Evolutionary conservation across 345 rosid species (phyloP), one percentile per base, ranked within the genome.

Genomic region (Acer negundo): DNA sequence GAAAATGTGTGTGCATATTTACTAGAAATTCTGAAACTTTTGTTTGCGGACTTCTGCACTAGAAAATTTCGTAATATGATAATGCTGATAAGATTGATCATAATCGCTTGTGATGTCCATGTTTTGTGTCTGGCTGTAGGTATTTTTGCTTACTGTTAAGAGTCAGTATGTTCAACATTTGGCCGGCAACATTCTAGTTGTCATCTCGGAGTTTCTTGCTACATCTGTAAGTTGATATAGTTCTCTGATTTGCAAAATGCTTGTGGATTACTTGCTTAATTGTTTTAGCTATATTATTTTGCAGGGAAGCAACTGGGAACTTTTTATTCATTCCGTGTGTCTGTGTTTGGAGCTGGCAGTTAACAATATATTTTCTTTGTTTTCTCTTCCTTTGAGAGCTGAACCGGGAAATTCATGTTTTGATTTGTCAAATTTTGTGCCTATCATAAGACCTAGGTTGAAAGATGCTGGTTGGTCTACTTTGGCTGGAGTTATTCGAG

Each of bases 81-180:
- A 22, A 22, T 15, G n/a, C 9, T 12, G 3, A 20, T 31, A n/a
- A 16, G 59, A 24, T 56, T 16, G 20, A 20, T 51, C 10, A 0
- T 22, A 17, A 16, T 5, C 35, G 46, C 28, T 7, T 63, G 24
- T 64, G n/a, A 56, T 55, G 62, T 44, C 31, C 11, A 23, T 62
- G 19, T 35, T 72, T 69, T 74, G 58, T 6, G 40, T 69, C 74
- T 64, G 70, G 42, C 71, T 11, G 77, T 87, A 95, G 98, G 83
- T 88, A 70, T 51, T 67, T 80, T 83, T 88, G 76, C 77, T 90
- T 35, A 79, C 80, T 20, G 75, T 82, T 46, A 85, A 83, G 80
- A 88, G 73, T 78, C 86, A 53, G 7, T 90, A 81, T 80, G 67
- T 90, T 86, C 91, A 79, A 73, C 95, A 93, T 87, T 80, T 86